Conservation (phyloP, 805 yeast genomes). For the Zygoascus bituminiphila region DNA sequence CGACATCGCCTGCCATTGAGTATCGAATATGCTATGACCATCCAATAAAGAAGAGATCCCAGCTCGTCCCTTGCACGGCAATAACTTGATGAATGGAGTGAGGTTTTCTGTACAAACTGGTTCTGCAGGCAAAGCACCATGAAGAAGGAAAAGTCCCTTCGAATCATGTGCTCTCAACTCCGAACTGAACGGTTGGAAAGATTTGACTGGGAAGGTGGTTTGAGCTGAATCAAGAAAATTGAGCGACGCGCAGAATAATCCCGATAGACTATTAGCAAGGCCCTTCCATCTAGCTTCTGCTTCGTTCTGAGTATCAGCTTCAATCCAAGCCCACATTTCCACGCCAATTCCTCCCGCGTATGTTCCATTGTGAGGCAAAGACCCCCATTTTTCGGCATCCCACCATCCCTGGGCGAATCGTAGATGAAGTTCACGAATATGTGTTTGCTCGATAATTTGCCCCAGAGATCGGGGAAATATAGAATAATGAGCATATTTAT, state of each 20-base stretch:
- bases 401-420: conserved; percentile 93
- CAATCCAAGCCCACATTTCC: conserved; percentile 82
- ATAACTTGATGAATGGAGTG: conserved; percentile 82
- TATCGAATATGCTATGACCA: conserved; percentile 79
- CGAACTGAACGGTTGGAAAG: conserved; percentile 28
- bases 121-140: conserved; percentile 90
- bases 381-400: conserved; percentile 86
- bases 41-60: conserved; percentile 80
- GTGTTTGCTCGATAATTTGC: conserved; percentile 59
- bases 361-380: conserved; percentile 61
- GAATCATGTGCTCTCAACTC: neutral
- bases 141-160: conserved; percentile 37
- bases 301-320: conserved; percentile 44
- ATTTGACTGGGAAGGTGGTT: conserved; percentile 57
- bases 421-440: conserved; percentile 68
- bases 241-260: conserved; percentile 89
- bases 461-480: conserved; percentile 74
- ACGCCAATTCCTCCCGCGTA: conserved; percentile 91
- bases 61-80: conserved; percentile 87
- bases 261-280: conserved; percentile 71
- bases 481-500: conserved; percentile 21
- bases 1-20: conserved; percentile 91
- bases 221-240: conserved; percentile 75
- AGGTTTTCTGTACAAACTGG: conserved; percentile 95
- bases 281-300: conserved; percentile 63